Evolutionary conservation across 352 stramenopile genomes (phyloP).

Genomic region (Phytopythium aichiense): DNA sequence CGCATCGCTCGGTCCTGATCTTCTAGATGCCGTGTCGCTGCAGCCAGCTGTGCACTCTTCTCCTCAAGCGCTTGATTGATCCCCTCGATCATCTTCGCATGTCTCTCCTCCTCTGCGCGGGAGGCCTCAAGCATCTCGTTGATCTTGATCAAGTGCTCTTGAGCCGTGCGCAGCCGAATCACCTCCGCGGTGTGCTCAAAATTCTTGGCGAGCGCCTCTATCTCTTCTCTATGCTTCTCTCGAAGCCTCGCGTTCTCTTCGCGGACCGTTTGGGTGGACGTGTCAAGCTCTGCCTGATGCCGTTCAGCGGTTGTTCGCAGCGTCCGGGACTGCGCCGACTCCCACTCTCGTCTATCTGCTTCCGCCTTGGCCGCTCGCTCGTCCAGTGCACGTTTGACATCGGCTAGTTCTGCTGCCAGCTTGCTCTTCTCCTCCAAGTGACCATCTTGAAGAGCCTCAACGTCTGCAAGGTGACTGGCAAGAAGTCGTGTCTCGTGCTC

Average conservation of each 20-base stretch:
- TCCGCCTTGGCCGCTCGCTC: background rate
- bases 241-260: constrained; percentile 3
- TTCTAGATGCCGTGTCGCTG: background rate
- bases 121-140: constrained; percentile 21
- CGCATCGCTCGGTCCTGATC: constrained; percentile 10
- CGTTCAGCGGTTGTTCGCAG: background rate
- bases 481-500: constrained; percentile 5
- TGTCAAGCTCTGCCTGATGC: constrained; percentile 2
- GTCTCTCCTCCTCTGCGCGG: constrained; percentile 11
- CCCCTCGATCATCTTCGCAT: constrained; percentile 6
- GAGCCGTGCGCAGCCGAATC: constrained; percentile 12
- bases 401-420: background rate
- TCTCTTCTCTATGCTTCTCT: background rate
- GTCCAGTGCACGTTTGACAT: constrained; percentile 5
- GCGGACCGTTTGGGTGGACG: background rate
- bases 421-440: background rate
- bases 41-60: constrained; percentile 7
- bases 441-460: constrained; percentile 1
- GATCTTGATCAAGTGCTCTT: constrained; percentile 19
- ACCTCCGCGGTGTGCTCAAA: constrained; percentile 17
- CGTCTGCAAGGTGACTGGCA: background rate
- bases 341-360: constrained; percentile 1
- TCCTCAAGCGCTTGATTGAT: constrained; percentile 10
- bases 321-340: background rate
- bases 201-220: constrained; percentile 7